Percentiles rank a stretch among this genome's conserved stretches.
phyloP scores from a whole-genome alignment of 495 filamentous ascomycete species.

The Oidiodendron maius region DNA sequence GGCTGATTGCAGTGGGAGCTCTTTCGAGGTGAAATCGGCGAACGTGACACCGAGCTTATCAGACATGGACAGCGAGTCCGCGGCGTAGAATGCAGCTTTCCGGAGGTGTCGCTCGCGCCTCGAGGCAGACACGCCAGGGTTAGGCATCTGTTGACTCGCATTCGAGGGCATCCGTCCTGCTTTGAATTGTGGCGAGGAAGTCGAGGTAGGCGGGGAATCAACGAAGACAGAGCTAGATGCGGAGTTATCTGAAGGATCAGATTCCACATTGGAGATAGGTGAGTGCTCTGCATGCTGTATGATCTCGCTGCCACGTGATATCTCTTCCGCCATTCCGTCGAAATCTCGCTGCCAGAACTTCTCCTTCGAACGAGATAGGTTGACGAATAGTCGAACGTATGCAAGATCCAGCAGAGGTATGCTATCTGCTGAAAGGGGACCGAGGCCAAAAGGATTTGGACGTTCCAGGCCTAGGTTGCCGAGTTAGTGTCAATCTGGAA shows the following conservation, averaged over 20 bases:
- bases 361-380: slow-evolving; percentile 86
- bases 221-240: slow-evolving; percentile 42
- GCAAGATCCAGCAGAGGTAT: slow-evolving; percentile 93
- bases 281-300: slow-evolving; percentile 68
- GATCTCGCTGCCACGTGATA: slow-evolving; percentile 73
- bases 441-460: slow-evolving; percentile 83
- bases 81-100: slow-evolving; percentile 91
- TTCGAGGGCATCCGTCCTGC: slow-evolving; percentile 25
- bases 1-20: slow-evolving; percentile 87
- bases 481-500: not conserved
- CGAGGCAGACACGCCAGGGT: slow-evolving; percentile 29
- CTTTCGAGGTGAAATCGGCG: slow-evolving; percentile 76
- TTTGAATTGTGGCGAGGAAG: slow-evolving; percentile 44
- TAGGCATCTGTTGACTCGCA: slow-evolving; percentile 18
- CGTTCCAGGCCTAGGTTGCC: slow-evolving; percentile 49
- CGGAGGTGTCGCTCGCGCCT: slow-evolving; percentile 83
- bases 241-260: slow-evolving; percentile 45
- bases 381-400: slow-evolving; percentile 89
- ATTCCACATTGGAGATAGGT: slow-evolving; percentile 45
- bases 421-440: slow-evolving; percentile 86
- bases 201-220: slow-evolving; percentile 48
- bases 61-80: slow-evolving; percentile 86
- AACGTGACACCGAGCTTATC: slow-evolving; percentile 84
- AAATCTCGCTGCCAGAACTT: slow-evolving; percentile 93
- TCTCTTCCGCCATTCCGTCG: slow-evolving; percentile 86